Base-by-base conservation (phyloP, 352 stramenopile species). In the Pythium oligandrum region DNA sequence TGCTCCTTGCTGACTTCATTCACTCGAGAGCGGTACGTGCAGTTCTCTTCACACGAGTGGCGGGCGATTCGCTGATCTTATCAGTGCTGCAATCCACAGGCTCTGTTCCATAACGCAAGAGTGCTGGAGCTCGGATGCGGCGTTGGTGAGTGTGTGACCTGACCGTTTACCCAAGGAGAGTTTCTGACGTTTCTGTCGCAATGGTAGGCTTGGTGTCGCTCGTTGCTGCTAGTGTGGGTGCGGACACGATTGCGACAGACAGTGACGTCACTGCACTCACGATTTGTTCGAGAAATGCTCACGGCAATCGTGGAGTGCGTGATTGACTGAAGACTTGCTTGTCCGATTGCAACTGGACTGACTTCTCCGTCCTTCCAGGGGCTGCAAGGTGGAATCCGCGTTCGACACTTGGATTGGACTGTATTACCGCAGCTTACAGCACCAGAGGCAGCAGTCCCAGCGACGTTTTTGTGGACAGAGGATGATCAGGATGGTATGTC, bases 81-180 rank as follows among this genome's bases (percentile, higher is more conserved):
- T 32, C 8, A 44, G 10, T 56, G 42, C 9, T 8, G 26, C 11
- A 9, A 39, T 47, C 10, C 46, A 12, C 48, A 79, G 73, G 36
- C 64, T 33, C 9, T 50, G 31, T 70, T 85, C 39, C 31, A 40
- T n/a, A 49, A 49, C 7, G 36, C 59, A 37, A 69, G 48, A 30
- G 59, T 86, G 39, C 53, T 90, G 2, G 78, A 88, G 34, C 59
- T 88, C 12, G 74, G 74, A 7, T 81, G 68, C 51, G 74, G 70
- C 44, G 76, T 88, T 17, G 78, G 71, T 86, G 43, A 10, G 56
- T 44, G n/a, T 46, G 33, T 37, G 38, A 7, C 53, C 44, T 32
- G 35, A 53, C 37, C 30, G 4, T 39, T 31, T 7, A 31, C n/a
- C 10, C 33, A 39, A 6, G 12, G 32, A 17, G 30, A 39, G 53